Percentiles rank a stretch among this genome's conserved stretches.
Conservation (phyloP, 352 stramenopile genomes). For the Phytophthora meadii region DNA sequence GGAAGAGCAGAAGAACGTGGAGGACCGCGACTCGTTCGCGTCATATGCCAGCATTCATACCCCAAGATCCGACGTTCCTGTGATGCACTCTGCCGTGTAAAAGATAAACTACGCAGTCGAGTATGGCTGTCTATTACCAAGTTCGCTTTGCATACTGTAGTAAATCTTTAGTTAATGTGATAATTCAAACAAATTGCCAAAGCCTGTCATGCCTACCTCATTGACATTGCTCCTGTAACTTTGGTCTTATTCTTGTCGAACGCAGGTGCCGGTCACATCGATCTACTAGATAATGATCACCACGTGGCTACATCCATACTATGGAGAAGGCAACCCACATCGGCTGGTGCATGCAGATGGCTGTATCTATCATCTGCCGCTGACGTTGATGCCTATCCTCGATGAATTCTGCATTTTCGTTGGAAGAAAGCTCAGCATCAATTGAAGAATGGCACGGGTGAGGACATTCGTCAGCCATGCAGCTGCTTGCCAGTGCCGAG, state of each 20-base stretch:
- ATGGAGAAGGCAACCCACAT: conserved; percentile 4
- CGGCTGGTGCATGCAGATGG: conserved; percentile 13
- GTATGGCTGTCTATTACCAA: neutral
- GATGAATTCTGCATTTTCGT: conserved; percentile 1
- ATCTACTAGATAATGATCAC: neutral
- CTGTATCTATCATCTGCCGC: conserved; percentile 20
- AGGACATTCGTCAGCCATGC: conserved; percentile 26
- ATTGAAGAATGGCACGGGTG: conserved; percentile 23
- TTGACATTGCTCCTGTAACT: neutral
- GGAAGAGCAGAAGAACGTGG: conserved; percentile 25
- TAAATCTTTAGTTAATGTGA: too few relatives aligned
- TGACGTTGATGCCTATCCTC: conserved; percentile 5
- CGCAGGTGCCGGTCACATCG: neutral
- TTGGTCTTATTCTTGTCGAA: conserved; percentile 14
- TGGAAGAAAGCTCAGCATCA: conserved; percentile 6
- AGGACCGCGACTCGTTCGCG: conserved; percentile 21
- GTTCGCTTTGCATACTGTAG: neutral
- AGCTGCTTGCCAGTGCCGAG: conserved; percentile 19
- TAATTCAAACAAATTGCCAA: too few relatives aligned
- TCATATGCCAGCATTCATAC: conserved; percentile 26
- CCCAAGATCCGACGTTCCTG: conserved; percentile 22
- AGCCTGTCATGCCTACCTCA: too few relatives aligned
- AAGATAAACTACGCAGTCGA: neutral
- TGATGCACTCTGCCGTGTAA: conserved; percentile 23
- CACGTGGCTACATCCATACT: conserved; percentile 2